Conservation (phyloP, 257 asterid species). For the Buddleja alternifolia region DNA sequence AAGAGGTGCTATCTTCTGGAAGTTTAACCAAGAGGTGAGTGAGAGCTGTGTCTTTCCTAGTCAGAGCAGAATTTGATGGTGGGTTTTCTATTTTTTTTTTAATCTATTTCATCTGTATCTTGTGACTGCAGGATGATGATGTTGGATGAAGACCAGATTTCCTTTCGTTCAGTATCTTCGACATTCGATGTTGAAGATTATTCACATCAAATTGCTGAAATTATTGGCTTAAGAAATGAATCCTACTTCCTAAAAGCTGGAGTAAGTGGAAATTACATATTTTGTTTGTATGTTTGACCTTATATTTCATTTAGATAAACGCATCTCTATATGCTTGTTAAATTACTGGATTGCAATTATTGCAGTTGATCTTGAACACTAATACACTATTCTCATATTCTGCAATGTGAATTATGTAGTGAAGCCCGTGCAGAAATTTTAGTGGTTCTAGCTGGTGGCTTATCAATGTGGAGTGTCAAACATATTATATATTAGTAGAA, state of each 20-base stretch:
- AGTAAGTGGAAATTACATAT: slow-evolving; percentile 53
- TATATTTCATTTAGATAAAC: neutral
- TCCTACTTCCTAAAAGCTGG: slow-evolving; percentile 88
- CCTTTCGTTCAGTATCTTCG: slow-evolving; percentile 86
- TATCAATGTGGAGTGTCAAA: neutral
- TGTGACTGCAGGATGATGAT: slow-evolving; percentile 84
- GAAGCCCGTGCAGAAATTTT: neutral
- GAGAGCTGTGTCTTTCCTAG: slow-evolving; percentile 24
- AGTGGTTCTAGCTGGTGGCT: neutral
- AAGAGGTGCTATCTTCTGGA: slow-evolving; percentile 94
- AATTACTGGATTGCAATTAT: neutral
- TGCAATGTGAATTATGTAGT: neutral
- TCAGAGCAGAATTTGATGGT: slow-evolving; percentile 11
- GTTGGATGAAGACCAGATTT: slow-evolving; percentile 97
- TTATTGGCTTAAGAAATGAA: slow-evolving; percentile 87
- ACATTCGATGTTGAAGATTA: slow-evolving; percentile 96
- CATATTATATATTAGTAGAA: neutral
- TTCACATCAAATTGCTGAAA: slow-evolving; percentile 97
- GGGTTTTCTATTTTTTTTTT: neutral
- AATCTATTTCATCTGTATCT: slow-evolving; percentile 6
- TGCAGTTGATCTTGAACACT: neutral
- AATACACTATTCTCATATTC: neutral
- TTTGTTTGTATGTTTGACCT: slow-evolving; percentile 1
- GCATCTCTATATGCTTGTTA: neutral
- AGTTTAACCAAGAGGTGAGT: slow-evolving; percentile 91